A percentile compares a stretch with the other conserved stretches of the same genome.
Evolutionary conservation across 192 early-diverging fungal genomes (phyloP).

Genomic region (Coemansia sp.): DNA sequence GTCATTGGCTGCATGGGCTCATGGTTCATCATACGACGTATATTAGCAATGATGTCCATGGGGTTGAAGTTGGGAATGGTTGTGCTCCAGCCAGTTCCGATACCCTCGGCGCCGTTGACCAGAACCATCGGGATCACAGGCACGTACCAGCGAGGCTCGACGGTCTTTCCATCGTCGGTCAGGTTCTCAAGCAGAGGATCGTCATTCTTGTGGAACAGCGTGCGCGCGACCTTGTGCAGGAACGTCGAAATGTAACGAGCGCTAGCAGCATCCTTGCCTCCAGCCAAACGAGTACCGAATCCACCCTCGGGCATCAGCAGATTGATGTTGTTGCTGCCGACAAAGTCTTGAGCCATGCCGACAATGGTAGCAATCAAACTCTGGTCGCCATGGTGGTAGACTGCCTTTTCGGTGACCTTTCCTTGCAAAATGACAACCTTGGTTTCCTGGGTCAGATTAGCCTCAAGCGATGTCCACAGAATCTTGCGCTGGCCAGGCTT

Average conservation of each 20-base stretch:
- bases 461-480: constrained; percentile 81
- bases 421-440: constrained; percentile 88
- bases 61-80: constrained; percentile 87
- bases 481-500: constrained; percentile 98
- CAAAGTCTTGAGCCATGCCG: constrained; percentile 90
- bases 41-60: constrained; percentile 81
- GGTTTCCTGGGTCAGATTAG: constrained; percentile 77
- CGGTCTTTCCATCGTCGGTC: constrained; percentile 83
- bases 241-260: constrained; percentile 95
- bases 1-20: constrained; percentile 70
- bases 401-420: constrained; percentile 83
- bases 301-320: constrained; percentile 82
- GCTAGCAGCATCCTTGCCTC: constrained; percentile 93
- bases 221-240: constrained; percentile 69
- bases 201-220: constrained; percentile 78
- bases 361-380: constrained; percentile 84
- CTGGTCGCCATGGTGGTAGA: constrained; percentile 95
- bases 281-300: constrained; percentile 87
- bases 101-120: constrained; percentile 92
- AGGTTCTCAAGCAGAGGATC: constrained; percentile 80
- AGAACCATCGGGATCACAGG: constrained; percentile 93
- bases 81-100: constrained; percentile 91
- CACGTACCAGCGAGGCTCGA: constrained; percentile 96
- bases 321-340: constrained; percentile 93
- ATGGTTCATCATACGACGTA: constrained; percentile 75